phyloP scores from a whole-genome alignment of 129 eudicot species.

The Arctium minus region DNA sequence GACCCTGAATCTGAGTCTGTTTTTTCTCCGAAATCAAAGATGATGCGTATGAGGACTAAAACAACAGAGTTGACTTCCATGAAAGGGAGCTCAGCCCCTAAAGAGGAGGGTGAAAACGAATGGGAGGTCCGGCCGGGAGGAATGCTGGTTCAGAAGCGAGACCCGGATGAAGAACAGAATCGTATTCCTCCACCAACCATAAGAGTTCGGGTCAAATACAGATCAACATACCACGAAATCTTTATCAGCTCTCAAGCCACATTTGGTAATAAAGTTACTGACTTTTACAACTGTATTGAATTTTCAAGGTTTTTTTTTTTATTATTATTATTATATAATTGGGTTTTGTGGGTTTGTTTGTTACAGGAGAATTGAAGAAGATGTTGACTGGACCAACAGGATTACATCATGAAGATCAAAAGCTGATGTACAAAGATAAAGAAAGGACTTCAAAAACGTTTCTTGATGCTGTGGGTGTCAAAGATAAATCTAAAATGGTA shows the following conservation, averaged over 20 bases:
- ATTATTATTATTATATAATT: no score
- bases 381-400: conserved; percentile 84
- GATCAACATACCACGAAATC: conserved; percentile 69
- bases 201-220: conserved; percentile 81
- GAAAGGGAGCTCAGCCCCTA: conserved; percentile 24
- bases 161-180: conserved; percentile 45
- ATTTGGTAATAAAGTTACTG: conserved; percentile 49
- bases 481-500: conserved; percentile 78
- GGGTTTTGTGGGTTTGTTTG: background rate
- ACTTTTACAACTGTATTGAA: background rate
- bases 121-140: conserved; percentile 94
- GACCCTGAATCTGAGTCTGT: background rate
- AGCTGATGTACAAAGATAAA: conserved; percentile 66
- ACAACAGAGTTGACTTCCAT: conserved; percentile 39
- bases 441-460: conserved; percentile 69
- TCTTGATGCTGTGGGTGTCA: conserved; percentile 73
- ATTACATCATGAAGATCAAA: conserved; percentile 88
- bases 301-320: background rate
- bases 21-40: conserved; percentile 6
- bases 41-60: conserved; percentile 78
- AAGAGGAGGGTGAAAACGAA: conserved; percentile 22
- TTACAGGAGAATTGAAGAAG: conserved; percentile 89
- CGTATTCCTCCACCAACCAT: conserved; percentile 69
- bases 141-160: conserved; percentile 86
- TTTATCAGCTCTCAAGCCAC: conserved; percentile 70